Percentiles rank a stretch among this genome's conserved stretches.
These are phyloP conservation scores for Pseudovirgaria hyperparasitica DNA, from an alignment of 2,329 filamentous ascomycete genomes.

Conservation along the genomic window DNA sequence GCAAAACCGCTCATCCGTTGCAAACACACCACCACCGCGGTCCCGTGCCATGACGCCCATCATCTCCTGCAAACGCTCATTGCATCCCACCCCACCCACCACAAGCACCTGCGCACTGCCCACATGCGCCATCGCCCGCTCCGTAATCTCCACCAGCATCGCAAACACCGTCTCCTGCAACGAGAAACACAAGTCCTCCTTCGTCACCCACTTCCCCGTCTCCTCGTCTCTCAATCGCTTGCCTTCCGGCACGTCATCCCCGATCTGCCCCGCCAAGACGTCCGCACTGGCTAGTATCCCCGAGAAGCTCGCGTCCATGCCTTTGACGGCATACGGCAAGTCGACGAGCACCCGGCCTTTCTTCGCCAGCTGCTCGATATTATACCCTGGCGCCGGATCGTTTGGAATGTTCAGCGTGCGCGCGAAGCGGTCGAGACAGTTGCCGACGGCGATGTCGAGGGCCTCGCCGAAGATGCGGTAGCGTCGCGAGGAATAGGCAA, in stretches of 20 bases:
- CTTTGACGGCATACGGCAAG: conserved; percentile 90
- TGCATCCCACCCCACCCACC: conserved; percentile 91
- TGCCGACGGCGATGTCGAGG: conserved; percentile 92
- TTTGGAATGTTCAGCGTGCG: conserved; percentile 85
- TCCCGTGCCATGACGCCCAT: conserved; percentile 93
- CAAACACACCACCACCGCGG: conserved; percentile 78
- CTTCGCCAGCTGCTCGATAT: conserved; percentile 89
- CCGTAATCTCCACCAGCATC: conserved; percentile 97
- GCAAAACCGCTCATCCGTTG: conserved; percentile 93
- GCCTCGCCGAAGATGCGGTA: conserved; percentile 98
- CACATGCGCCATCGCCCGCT: conserved; percentile 96
- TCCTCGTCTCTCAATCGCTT: conserved; percentile 28
- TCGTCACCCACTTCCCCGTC: conserved; percentile 51
- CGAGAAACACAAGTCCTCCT: conserved; percentile 81
- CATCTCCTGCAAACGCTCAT: conserved; percentile 91
- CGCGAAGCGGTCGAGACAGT: conserved; percentile 92
- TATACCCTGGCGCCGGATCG: conserved; percentile 92
- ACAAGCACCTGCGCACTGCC: conserved; percentile 83
- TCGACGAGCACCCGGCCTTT: conserved; percentile 62
- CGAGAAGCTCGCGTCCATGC: conserved; percentile 96
- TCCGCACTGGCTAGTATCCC: conserved; percentile 82
- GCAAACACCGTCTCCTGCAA: conserved; percentile 92
- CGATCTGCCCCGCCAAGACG: conserved; percentile 57
- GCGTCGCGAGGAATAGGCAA: conserved; percentile 84
- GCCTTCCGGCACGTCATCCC: conserved; percentile 23